A percentile compares a stretch with the other conserved stretches of the same genome.
These are phyloP conservation scores for Euphorbia peplus DNA, from an alignment of 345 rosid genomes.

Conservation along the genomic window DNA sequence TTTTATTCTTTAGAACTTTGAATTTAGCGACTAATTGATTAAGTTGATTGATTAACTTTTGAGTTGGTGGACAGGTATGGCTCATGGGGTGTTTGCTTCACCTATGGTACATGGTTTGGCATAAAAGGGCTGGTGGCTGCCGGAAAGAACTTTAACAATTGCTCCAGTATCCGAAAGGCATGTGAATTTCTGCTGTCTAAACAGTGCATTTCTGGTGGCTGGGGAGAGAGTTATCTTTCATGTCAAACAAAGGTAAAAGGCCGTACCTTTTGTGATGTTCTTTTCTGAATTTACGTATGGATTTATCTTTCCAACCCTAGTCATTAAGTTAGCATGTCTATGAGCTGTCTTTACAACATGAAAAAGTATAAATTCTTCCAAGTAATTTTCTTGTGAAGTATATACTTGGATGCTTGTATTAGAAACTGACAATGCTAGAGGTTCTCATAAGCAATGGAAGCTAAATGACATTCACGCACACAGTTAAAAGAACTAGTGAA, in stretches of 20 bases:
- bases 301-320: slow-evolving; percentile 1
- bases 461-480: too few relatives aligned
- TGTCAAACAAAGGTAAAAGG: slow-evolving; percentile 74
- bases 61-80: slow-evolving; percentile 65
- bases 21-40: slow-evolving; percentile 4
- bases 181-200: slow-evolving; percentile 82
- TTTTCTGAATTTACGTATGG: not conserved
- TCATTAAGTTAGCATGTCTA: not conserved
- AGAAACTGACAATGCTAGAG: too few relatives aligned
- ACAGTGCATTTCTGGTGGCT: slow-evolving; percentile 81
- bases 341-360: not conserved
- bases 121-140: slow-evolving; percentile 72
- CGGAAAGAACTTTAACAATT: slow-evolving; percentile 59
- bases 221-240: slow-evolving; percentile 99
- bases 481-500: too few relatives aligned
- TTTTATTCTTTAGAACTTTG: slow-evolving; percentile 11
- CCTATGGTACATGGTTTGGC: slow-evolving; percentile 83
- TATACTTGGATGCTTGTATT: too few relatives aligned
- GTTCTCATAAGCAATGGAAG: too few relatives aligned
- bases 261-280: not conserved
- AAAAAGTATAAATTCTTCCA: not conserved
- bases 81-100: slow-evolving; percentile 91
- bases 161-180: slow-evolving; percentile 63
- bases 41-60: not conserved
- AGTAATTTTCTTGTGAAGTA: too few relatives aligned